phyloP scores from a whole-genome alignment of 2,329 filamentous ascomycete genomes.

The Aciculosporium take region DNA sequence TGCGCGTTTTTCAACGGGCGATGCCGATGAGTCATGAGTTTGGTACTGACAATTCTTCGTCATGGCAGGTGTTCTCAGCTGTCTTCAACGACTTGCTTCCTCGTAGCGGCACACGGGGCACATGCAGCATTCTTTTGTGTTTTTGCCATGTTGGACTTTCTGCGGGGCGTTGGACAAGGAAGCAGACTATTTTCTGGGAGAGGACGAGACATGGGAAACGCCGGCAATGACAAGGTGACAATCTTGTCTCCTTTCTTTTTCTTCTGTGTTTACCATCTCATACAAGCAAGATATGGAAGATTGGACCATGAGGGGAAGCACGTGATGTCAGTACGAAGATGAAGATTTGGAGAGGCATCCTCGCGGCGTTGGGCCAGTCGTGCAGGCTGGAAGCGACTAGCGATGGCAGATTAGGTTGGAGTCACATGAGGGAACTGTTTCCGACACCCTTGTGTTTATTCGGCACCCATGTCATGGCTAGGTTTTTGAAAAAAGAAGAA shows the following conservation, averaged over 20 bases:
- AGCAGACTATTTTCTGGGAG: background rate
- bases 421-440: too few species aligned
- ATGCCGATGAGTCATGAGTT: background rate
- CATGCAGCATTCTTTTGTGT: background rate
- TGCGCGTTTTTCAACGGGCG: too few species aligned
- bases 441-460: too few species aligned
- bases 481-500: too few species aligned
- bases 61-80: slow-evolving; percentile 25
- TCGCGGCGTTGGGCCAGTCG: slow-evolving; percentile 3
- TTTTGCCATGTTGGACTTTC: background rate
- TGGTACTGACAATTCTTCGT: slow-evolving; percentile 1
- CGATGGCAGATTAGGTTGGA: background rate
- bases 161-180: slow-evolving; percentile 5
- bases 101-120: slow-evolving; percentile 8
- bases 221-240: background rate
- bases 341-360: background rate
- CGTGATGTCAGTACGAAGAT: background rate
- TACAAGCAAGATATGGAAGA: background rate
- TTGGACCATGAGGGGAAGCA: background rate
- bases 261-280: background rate
- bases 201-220: background rate
- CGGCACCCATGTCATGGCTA: too few species aligned
- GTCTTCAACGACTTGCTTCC: slow-evolving; percentile 27
- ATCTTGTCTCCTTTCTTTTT: background rate
- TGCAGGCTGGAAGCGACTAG: too few species aligned